A percentile compares a stretch with the other conserved stretches of the same genome.
Conservation (phyloP, 2,329 filamentous ascomycete genomes). For the Trichoderma sp. region DNA sequence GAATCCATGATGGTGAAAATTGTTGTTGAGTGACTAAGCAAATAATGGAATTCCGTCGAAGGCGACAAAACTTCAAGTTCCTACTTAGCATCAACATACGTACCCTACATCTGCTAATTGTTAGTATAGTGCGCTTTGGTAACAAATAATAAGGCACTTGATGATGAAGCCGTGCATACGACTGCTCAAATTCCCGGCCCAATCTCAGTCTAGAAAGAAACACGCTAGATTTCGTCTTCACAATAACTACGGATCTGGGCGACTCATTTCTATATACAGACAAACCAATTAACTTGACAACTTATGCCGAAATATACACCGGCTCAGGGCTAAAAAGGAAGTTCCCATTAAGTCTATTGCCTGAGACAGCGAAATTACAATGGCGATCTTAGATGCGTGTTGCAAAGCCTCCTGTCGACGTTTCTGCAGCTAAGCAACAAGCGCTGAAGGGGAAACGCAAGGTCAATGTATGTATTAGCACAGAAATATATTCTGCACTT, state of each 20-base stretch:
- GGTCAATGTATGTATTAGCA: slow-evolving; percentile 31
- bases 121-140: not conserved
- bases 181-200: slow-evolving; percentile 47
- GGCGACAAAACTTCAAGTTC: not conserved
- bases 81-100: too few relatives aligned
- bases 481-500: slow-evolving; percentile 29
- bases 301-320: slow-evolving; percentile 31
- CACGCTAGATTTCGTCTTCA: slow-evolving; percentile 45
- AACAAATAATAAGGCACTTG: not conserved
- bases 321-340: slow-evolving; percentile 18
- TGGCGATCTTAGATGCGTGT: slow-evolving; percentile 40
- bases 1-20: not conserved
- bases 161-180: slow-evolving; percentile 56
- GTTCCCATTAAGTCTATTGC: not conserved
- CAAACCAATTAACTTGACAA: slow-evolving; percentile 43
- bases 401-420: slow-evolving; percentile 34
- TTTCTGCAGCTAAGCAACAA: slow-evolving; percentile 30
- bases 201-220: slow-evolving; percentile 29
- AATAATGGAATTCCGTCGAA: not conserved
- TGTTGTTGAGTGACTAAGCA: not conserved
- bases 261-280: slow-evolving; percentile 52
- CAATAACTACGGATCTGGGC: slow-evolving; percentile 57
- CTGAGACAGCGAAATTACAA: slow-evolving; percentile 29
- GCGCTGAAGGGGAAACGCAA: slow-evolving; percentile 27
- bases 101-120: not conserved